Evolutionary conservation across 179 eudicot species (phyloP), one percentile per base, ranked within the genome.

Genomic region (Heliamphora pulchella): DNA sequence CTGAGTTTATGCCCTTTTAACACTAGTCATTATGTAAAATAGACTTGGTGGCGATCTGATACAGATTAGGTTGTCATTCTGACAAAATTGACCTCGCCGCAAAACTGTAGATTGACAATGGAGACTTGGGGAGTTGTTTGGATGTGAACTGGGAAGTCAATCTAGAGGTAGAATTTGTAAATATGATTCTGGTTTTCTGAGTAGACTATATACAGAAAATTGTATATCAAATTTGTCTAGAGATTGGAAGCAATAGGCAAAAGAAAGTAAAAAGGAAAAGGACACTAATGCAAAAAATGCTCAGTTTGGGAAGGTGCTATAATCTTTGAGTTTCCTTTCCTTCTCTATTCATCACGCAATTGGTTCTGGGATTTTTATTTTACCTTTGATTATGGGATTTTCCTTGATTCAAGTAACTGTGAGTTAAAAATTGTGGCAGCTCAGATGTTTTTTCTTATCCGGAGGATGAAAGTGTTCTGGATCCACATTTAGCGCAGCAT

Each of bases 391-490:
- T 74, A 72, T 54, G 43, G 50, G 22, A 57, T n/a, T 74, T 15
- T 17, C 7, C 18, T 11, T 59, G 50, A 66, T 79, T 82, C 63
- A 74, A 81, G 73, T 81, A 81, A 82, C 82, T 55, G 79, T 81
- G 83, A 69, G 78, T 59, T 48, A 66, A 72, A 31, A 74, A 73
- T 85, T 89, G 87, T 89, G 93, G 87, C 90, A 86, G 92, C 81
- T 85, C 94, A 96, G 99, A 96, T 84, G 99, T 96, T 86, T 96
- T 83, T 88, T 96, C 97, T 73, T 96, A 96, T 79, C 87, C 93
- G 82, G 99, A 96, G 93, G 99, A 96, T 86, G 97, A 92, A 67
- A 88, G 98, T 85, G 98, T 96, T 77, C 76, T 87, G 67, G 96
- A 96, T 82, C 99, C 99, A 15, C 90, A 87, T 83, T 86, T 96